Base-by-base conservation (phyloP, 495 filamentous ascomycete genomes). In the Hypoxylon intermedium region DNA sequence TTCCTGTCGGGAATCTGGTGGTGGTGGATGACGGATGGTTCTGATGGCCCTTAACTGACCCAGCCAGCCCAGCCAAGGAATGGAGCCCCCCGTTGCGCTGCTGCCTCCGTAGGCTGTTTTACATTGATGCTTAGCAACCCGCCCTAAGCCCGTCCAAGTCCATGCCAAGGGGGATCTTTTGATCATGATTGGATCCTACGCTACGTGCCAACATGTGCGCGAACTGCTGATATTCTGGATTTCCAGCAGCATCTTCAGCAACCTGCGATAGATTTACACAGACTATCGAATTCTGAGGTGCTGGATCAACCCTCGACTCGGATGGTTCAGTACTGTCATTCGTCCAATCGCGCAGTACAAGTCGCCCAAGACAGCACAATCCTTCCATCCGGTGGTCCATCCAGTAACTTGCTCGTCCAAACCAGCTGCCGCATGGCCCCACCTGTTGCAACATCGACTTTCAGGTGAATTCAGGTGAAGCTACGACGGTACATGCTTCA, bases 231-330 rank as follows among this genome's bases (percentile, higher is more conserved):
- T 33, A 50, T 57, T 56, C 51, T 48, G 60, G 45, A 52, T 52
- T 67, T 68, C 46, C 30, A 52, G 11, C 33, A 12, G 21, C 30
- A 12, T 53, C 11, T 30, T 33, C 23, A 31, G 20, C 40, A 37
- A 15, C 36, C 36, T 38, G 9, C n/a, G 43, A 47, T 54, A 26
- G 47, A 60, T 58, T 46, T 54, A 67, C 63, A 69, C 60, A 59
- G 36, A 70, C 67, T 70, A 70, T 70, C 62, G 67, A 68, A 68
- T 59, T 60, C n/a, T 53, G 46, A 70, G 59, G 53, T 63, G 41
- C 56, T 62, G 45, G 53, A 65, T 60, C 62, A 43, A 57, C 26
- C 12, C 52, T 65, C 62, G 62, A 56, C 56, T 65, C 51, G 56
- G 51, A 60, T 57, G 21, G 46, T 57, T 40, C 44, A 52, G 23